These are phyloP conservation scores for Mortierella alpina DNA, from an alignment of 192 early-diverging fungal species.

Conservation along the genomic window DNA sequence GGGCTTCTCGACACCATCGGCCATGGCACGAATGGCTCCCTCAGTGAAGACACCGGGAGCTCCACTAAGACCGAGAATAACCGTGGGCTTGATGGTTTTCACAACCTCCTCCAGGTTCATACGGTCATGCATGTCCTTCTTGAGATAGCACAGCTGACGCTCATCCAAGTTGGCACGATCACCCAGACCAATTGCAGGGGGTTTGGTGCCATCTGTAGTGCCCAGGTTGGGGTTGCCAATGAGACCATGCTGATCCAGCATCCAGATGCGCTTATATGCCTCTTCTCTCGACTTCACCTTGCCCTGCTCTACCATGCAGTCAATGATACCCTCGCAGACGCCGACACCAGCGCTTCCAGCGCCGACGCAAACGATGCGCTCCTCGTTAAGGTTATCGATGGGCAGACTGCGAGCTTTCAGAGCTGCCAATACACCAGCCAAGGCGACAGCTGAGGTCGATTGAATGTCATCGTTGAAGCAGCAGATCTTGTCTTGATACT, in stretches of 20 bases:
- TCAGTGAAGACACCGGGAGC: constrained; percentile 62
- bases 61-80: constrained; percentile 61
- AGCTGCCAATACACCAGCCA: constrained; percentile 92
- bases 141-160: constrained; percentile 59
- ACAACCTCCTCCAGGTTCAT: constrained; percentile 60
- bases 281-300: constrained; percentile 72
- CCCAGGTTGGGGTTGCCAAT: constrained; percentile 53
- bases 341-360: constrained; percentile 96
- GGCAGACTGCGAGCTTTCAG: constrained; percentile 66
- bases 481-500: constrained; percentile 80
- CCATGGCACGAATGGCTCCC: constrained; percentile 64
- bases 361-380: constrained; percentile 92
- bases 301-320: constrained; percentile 80
- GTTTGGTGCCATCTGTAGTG: constrained; percentile 1
- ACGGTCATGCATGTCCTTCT: constrained; percentile 60
- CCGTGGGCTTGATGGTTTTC: constrained; percentile 62
- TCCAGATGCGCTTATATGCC: constrained; percentile 64
- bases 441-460: constrained; percentile 95
- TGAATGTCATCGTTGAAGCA: constrained; percentile 98
- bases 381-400: constrained; percentile 69
- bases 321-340: constrained; percentile 90
- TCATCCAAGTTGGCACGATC: constrained; percentile 57
- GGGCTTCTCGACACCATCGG: constrained; percentile 61
- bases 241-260: constrained; percentile 64
- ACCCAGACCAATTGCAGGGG: constrained; percentile 30